phyloP scores from a whole-genome alignment of 164 flowering plant species.

The Magnolia changhungtana region DNA sequence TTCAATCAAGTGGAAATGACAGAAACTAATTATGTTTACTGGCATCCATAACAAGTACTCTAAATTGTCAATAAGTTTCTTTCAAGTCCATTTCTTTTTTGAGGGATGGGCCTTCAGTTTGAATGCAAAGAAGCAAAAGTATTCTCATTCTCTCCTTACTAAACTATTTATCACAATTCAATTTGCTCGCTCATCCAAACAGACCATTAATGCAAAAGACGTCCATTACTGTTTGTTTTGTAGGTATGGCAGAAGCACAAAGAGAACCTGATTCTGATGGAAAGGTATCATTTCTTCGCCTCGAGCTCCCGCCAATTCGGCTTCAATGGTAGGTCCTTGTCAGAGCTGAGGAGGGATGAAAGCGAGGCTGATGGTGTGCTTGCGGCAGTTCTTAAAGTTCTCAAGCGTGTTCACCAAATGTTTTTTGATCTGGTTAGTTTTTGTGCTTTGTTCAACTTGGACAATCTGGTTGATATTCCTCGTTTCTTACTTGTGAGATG shows the following conservation, averaged over 20 bases:
- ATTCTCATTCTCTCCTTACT: background rate
- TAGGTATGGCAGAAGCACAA: slow-evolving; percentile 80
- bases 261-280: slow-evolving; percentile 78
- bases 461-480: background rate
- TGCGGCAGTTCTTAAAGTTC: slow-evolving; percentile 56
- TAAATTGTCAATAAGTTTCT: background rate
- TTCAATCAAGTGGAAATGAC: background rate
- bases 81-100: background rate
- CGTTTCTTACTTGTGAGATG: background rate
- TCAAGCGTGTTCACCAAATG: slow-evolving; percentile 47
- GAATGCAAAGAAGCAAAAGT: background rate
- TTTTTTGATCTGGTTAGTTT: slow-evolving; percentile 56
- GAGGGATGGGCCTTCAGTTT: background rate
- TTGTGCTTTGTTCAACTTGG: background rate
- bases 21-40: background rate
- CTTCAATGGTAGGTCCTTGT: slow-evolving; percentile 46
- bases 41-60: background rate
- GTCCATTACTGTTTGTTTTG: background rate
- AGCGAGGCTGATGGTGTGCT: slow-evolving; percentile 76
- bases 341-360: slow-evolving; percentile 67
- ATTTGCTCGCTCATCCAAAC: background rate
- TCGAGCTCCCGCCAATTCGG: slow-evolving; percentile 70
- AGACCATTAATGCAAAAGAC: background rate
- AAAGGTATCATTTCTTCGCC: slow-evolving; percentile 81
- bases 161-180: background rate